phyloP scores from a whole-genome alignment of 441 rosid genomes.

The Raphanus hybrid region DNA sequence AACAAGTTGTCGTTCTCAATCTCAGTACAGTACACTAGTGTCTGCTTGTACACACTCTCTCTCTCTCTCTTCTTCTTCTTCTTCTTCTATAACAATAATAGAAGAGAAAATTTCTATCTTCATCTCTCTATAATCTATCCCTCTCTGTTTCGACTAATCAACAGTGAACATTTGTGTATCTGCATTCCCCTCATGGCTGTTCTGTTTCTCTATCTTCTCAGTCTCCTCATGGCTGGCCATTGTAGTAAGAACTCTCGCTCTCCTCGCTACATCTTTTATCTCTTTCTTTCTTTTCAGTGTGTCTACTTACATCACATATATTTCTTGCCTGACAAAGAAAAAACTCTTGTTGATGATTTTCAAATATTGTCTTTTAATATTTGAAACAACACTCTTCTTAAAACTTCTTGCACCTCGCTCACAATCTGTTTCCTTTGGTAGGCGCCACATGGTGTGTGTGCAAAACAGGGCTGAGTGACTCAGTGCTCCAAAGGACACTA shows the following conservation, averaged over 20 bases:
- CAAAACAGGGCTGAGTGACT: conserved; percentile 56
- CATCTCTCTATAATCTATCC: not conserved
- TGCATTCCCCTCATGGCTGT: conserved; percentile 47
- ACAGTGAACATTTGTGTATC: conserved; percentile 14
- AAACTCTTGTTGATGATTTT: not conserved
- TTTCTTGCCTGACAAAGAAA: not conserved
- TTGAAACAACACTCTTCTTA: not conserved
- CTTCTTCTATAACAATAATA: conserved; percentile 1
- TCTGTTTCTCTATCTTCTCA: conserved; percentile 51
- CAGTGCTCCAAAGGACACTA: conserved; percentile 64
- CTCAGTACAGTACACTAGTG: conserved; percentile 26
- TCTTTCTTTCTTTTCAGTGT: not conserved
- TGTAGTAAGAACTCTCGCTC: conserved; percentile 55
- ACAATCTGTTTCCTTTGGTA: conserved; percentile 14
- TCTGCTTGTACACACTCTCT: not conserved
- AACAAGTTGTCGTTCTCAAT: conserved; percentile 26
- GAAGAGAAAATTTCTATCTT: conserved; percentile 28
- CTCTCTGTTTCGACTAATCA: not conserved
- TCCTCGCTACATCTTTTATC: not conserved
- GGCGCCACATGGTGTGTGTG: conserved; percentile 81
- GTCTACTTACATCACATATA: not conserved
- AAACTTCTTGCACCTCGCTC: not conserved
- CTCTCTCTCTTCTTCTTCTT: not conserved
- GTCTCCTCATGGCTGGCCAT: conserved; percentile 63
- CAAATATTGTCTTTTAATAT: not conserved